phyloP scores from a whole-genome alignment of 176 grass and related monocot genomes.

The Secale cereale region DNA sequence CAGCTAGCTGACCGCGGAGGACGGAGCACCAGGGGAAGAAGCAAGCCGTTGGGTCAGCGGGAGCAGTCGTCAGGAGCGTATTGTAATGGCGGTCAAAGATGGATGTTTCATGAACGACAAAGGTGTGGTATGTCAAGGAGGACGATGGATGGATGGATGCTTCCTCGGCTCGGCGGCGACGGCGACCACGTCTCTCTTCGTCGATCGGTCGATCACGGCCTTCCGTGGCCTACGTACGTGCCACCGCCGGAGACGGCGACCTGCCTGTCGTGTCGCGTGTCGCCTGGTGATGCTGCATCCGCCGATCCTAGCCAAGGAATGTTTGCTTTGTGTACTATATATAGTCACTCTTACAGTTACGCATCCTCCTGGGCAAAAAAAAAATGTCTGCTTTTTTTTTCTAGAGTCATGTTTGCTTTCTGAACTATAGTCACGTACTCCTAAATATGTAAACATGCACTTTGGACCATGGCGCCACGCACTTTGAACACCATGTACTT shows the following conservation, averaged over 20 bases:
- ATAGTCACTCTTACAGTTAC: no score
- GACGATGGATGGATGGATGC: background rate
- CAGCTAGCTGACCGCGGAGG: background rate
- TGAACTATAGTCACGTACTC: no score
- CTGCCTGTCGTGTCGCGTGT: background rate
- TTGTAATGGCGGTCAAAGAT: slow-evolving; percentile 10
- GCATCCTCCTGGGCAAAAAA: no score
- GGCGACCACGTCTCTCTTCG: background rate
- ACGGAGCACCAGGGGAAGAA: background rate
- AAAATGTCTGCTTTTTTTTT: no score
- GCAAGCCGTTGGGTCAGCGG: background rate
- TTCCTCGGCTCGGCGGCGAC: background rate
- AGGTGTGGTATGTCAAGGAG: background rate
- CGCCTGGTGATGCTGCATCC: background rate
- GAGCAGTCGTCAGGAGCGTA: background rate
- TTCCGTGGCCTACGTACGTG: background rate
- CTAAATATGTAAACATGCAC: no score
- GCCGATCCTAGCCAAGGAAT: no score
- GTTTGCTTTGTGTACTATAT: no score
- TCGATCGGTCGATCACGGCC: no score
- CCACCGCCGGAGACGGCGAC: background rate
- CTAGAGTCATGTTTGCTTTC: no score
- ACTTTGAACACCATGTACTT: no score
- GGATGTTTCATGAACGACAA: background rate
- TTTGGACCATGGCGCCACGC: no score